phyloP scores from a whole-genome alignment of 345 rosid genomes.

The Acer yangbiense region DNA sequence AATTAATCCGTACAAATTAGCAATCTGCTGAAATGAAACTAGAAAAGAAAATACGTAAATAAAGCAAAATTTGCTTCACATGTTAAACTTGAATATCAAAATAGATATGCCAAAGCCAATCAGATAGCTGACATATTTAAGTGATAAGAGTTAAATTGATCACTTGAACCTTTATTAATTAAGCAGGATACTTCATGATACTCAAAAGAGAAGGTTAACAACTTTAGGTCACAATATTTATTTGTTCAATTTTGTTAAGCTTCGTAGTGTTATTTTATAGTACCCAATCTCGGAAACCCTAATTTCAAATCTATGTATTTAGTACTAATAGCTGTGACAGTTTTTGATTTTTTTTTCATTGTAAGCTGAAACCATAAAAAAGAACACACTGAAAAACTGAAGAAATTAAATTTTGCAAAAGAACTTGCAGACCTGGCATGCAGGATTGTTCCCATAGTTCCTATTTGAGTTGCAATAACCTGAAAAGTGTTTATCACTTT shows the following conservation, averaged over 20 bases:
- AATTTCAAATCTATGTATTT: background rate
- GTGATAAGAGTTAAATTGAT: background rate
- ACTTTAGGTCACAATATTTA: background rate
- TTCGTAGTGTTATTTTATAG: background rate
- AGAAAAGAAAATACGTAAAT: background rate
- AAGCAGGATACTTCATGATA: background rate
- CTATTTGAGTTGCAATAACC: slow-evolving; percentile 89
- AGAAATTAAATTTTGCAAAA: background rate
- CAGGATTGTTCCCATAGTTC: slow-evolving; percentile 84
- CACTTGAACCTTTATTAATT: background rate
- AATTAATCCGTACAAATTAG: background rate
- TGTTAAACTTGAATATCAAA: background rate
- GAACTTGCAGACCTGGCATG: slow-evolving; percentile 62
- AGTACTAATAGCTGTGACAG: background rate
- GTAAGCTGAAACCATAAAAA: background rate
- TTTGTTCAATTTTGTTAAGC: background rate
- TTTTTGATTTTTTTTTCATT: background rate
- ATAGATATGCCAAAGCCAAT: background rate
- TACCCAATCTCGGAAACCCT: background rate
- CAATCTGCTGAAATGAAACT: background rate
- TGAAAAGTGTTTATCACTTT: slow-evolving; percentile 35
- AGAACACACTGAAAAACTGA: background rate
- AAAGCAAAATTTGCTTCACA: background rate
- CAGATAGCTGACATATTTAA: background rate
- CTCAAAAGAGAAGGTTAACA: background rate